A percentile compares a stretch with the other conserved stretches of the same genome.
phyloP scores from a whole-genome alignment of 352 stramenopile genomes.

The Pythium insidiosum region DNA sequence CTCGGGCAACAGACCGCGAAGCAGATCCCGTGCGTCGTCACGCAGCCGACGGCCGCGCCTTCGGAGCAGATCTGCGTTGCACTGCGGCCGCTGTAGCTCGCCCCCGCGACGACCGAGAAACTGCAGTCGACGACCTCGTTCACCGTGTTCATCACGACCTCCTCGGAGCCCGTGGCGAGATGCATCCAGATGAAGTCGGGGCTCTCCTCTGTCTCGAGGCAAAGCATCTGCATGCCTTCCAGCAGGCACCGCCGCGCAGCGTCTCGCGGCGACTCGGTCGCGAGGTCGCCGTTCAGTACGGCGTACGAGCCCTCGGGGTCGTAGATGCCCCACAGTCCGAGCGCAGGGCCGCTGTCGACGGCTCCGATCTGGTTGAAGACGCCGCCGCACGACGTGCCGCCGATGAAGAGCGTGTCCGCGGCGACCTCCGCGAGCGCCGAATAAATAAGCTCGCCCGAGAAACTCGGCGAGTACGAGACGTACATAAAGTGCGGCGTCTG shows the following conservation, averaged over 20 bases:
- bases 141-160: constrained; percentile 49
- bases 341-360: constrained; percentile 24
- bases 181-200: constrained; percentile 79
- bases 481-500: constrained; percentile 73
- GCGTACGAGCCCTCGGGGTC: constrained; percentile 77
- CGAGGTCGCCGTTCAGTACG: constrained; percentile 63
- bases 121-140: constrained; percentile 75
- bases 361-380: constrained; percentile 41
- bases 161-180: constrained; percentile 45
- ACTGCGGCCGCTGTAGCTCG: constrained; percentile 13
- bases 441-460: constrained; percentile 45
- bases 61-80: constrained; percentile 66
- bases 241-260: constrained; percentile 50
- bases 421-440: constrained; percentile 48
- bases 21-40: constrained; percentile 60
- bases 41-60: constrained; percentile 41
- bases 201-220: constrained; percentile 65
- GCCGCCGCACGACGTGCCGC: constrained; percentile 58
- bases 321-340: constrained; percentile 78
- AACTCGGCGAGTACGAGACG: constrained; percentile 63
- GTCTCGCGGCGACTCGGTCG: constrained; percentile 47
- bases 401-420: constrained; percentile 78
- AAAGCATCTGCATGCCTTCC: constrained; percentile 59
- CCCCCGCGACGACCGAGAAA: constrained; percentile 43
- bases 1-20: constrained; percentile 76